Conservation (phyloP, 2,329 filamentous ascomycete genomes). For the Penicillium janthinellum region DNA sequence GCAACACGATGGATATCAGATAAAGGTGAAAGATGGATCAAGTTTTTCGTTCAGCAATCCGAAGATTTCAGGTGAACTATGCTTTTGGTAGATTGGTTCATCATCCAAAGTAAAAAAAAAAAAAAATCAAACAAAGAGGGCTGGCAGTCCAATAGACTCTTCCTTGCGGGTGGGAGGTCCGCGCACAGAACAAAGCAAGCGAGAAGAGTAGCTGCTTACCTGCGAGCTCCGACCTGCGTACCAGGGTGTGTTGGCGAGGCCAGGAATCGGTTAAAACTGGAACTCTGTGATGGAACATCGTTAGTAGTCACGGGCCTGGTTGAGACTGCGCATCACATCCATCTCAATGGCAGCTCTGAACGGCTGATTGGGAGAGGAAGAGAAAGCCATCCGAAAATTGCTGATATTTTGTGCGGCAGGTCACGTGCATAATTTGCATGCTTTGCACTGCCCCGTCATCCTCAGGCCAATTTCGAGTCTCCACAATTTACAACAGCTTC, state of each 20-base stretch:
- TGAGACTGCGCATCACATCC: not conserved
- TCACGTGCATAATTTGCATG: slow-evolving; percentile 18
- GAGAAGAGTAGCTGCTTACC: slow-evolving; percentile 18
- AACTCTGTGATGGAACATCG: not conserved
- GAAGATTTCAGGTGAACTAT: slow-evolving; percentile 49
- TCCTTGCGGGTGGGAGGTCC: not conserved
- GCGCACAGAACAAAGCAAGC: slow-evolving; percentile 6
- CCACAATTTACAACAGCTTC: not conserved
- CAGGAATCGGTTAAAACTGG: not conserved
- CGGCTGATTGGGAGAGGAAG: not conserved
- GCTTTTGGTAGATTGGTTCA: slow-evolving; percentile 42
- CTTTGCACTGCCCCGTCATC: slow-evolving; percentile 3
- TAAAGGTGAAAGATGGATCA: slow-evolving; percentile 42
- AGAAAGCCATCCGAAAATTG: slow-evolving; percentile 1
- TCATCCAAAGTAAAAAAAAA: slow-evolving; percentile 28
- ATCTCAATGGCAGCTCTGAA: not conserved
- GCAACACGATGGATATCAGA: slow-evolving; percentile 31
- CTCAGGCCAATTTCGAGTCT: not conserved
- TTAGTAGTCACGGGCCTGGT: not conserved
- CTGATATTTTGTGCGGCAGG: slow-evolving; percentile 15
- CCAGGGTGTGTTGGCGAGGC: slow-evolving; percentile 3
- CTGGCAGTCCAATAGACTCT: not conserved
- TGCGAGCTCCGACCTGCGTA: slow-evolving; percentile 8
- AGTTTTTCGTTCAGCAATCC: slow-evolving; percentile 45
- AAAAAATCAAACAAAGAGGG: not conserved